These are phyloP conservation scores for Microstegium vimineum DNA, from an alignment of 176 grass and related monocot species.

Conservation along the genomic window DNA sequence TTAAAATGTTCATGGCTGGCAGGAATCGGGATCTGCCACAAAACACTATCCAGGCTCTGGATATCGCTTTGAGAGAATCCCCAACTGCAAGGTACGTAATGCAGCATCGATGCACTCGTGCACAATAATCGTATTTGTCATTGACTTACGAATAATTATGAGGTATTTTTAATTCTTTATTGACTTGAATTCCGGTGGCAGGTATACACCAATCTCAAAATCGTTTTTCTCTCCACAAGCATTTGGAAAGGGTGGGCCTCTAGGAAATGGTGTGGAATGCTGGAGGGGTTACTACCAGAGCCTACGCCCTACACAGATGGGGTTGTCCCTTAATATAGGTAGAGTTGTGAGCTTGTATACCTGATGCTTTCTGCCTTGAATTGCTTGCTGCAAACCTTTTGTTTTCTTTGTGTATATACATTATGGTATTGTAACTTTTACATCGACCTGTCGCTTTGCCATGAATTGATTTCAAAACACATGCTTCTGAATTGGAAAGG, in stretches of 20 bases:
- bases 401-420: background rate
- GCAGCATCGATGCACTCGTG: background rate
- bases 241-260: slow-evolving; percentile 24
- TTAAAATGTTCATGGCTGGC: slow-evolving; percentile 44
- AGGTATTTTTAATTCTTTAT: background rate
- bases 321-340: slow-evolving; percentile 71
- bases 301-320: slow-evolving; percentile 84
- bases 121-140: background rate
- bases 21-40: slow-evolving; percentile 52
- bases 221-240: slow-evolving; percentile 63
- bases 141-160: background rate
- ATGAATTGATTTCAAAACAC: background rate
- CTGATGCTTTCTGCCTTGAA: background rate
- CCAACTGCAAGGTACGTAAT: slow-evolving; percentile 31
- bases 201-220: slow-evolving; percentile 47
- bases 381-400: background rate
- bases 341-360: background rate
- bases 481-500: background rate
- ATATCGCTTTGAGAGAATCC: slow-evolving; percentile 64
- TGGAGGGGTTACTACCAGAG: slow-evolving; percentile 89
- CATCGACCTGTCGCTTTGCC: background rate
- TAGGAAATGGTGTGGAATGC: slow-evolving; percentile 61
- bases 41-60: slow-evolving; percentile 65
- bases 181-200: slow-evolving; percentile 6
- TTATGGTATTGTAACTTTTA: background rate